Percentiles rank a stretch among this genome's conserved stretches.
Evolutionary conservation across 225 moss, liverwort and hornwort genomes (phyloP).

Genomic region (Thuidium tamariscinum): DNA sequence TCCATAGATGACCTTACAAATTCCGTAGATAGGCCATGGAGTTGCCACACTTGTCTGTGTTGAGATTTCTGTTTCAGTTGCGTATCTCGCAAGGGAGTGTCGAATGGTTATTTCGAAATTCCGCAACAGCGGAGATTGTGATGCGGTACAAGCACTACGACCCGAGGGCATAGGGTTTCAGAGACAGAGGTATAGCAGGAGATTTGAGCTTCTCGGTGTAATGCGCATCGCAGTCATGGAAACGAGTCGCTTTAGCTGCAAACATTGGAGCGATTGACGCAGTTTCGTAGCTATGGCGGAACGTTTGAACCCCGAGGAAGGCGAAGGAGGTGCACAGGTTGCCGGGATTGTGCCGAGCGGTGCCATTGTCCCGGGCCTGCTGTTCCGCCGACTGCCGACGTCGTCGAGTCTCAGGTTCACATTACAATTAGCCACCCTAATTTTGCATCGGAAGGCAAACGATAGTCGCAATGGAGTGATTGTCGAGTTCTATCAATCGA

Average conservation of each 20-base stretch:
- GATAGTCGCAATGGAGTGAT: neutral
- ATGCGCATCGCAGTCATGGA: neutral
- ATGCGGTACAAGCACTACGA: neutral
- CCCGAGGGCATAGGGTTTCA: neutral
- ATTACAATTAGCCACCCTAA: neutral
- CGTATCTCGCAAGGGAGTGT: too few relatives aligned
- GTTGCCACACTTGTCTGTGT: neutral
- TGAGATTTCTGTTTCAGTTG: neutral
- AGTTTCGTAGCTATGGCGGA: slow-evolving; percentile 14
- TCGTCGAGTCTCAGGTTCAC: neutral
- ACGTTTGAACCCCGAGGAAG: neutral
- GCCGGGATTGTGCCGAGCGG: neutral
- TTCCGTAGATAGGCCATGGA: neutral
- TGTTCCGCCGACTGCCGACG: neutral
- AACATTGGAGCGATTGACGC: neutral
- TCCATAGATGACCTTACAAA: neutral
- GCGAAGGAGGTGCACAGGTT: neutral
- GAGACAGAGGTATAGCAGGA: neutral
- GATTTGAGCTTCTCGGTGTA: neutral
- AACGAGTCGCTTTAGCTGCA: neutral
- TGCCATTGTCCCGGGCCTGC: neutral
- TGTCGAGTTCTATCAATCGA: neutral
- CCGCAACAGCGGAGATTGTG: neutral
- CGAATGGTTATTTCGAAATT: too few relatives aligned
- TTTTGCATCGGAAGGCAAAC: neutral